Base-by-base conservation (phyloP, 1,284 basidiomycete genomes). In the Sporisorium sorghi region DNA sequence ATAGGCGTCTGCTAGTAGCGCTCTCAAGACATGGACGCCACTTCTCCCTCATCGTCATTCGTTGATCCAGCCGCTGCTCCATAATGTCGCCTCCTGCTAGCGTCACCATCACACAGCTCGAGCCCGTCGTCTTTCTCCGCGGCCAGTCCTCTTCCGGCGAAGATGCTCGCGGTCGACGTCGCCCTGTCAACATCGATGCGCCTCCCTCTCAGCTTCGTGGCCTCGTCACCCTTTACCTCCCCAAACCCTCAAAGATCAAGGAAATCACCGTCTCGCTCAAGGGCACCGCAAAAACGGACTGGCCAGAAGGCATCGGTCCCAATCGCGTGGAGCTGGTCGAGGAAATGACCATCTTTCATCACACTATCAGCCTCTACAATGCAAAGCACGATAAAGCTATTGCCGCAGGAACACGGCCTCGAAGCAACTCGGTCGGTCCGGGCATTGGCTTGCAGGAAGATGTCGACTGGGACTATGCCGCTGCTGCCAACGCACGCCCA, bases 281-380 rank as follows among this genome's bases (percentile, higher is more conserved):
- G 54, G 95, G 93, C 7, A 91, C 88, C 72, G 83, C 86, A 5
- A 82, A 86, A 57, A 89, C 88, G 15, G 88, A 89, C 72, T 97
- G 94, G 92, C 91, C 92, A 5, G 94, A 97, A 88, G 93, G 93
- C 37, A 88, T 92, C 67, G 94, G 93, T 58, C 89, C 91, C 30
- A 88, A 91, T 37, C 88, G 92, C 19, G 86, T 91, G 55, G 93
- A 97, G 59, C 87, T 93, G 17, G 89, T 88, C 10, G 96, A 97
- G 83, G 91, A 93, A 70, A 90, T 92, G 80, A 87, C 88, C 54
- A 87, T 96, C 39, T 90, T 93, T 78, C 90, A 90, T 30, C 89
- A 91, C 21, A 89, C 89, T 1, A 89, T 90, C 40, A 89, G 90
- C 6, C 91, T 92, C 85, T 97, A 94, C 73, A 48, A 73, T 30